Conservation (phyloP, 2,329 filamentous ascomycete genomes). For the Penicillium freii region DNA sequence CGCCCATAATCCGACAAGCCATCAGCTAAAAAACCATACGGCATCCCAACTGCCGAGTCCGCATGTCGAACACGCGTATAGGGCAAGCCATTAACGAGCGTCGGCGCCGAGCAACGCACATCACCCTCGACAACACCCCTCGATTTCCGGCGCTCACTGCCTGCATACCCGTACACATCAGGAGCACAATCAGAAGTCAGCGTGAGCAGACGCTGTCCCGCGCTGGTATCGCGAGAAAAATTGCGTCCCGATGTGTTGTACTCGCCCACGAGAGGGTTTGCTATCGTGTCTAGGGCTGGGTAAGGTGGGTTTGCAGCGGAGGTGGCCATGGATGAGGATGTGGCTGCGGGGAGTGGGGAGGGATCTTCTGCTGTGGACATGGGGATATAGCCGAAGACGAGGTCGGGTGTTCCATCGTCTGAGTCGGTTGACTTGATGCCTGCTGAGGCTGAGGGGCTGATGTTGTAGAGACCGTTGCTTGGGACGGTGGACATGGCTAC, state of each 20-base stretch:
- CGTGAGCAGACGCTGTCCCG: slow-evolving; percentile 21
- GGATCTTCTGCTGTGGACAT: slow-evolving; percentile 21
- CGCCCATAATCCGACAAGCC: slow-evolving; percentile 22
- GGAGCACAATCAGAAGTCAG: slow-evolving; percentile 33
- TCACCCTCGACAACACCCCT: slow-evolving; percentile 9
- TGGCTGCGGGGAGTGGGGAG: not conserved
- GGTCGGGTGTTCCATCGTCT: slow-evolving; percentile 25
- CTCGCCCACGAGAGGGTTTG: slow-evolving; percentile 17
- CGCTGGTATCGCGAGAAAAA: slow-evolving; percentile 19
- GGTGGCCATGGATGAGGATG: slow-evolving; percentile 8
- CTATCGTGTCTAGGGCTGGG: slow-evolving; percentile 18
- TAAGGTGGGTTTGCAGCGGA: slow-evolving; percentile 9
- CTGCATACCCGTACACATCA: slow-evolving; percentile 42
- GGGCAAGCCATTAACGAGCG: slow-evolving; percentile 41
- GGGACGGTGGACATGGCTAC: slow-evolving; percentile 20
- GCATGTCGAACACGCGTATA: slow-evolving; percentile 38
- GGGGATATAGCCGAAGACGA: slow-evolving; percentile 32
- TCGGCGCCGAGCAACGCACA: slow-evolving; percentile 26
- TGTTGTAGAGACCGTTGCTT: slow-evolving; percentile 21
- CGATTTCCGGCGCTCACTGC: slow-evolving; percentile 30
- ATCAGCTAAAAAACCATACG: slow-evolving; percentile 23
- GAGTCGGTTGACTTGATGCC: slow-evolving; percentile 19
- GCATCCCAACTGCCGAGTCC: slow-evolving; percentile 11
- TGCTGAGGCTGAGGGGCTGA: slow-evolving; percentile 9
- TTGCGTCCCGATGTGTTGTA: slow-evolving; percentile 16